Percentiles rank a stretch among this genome's conserved stretches.
These are phyloP conservation scores for Podaxis rugospora DNA, from an alignment of 768 basidiomycete genomes.

Conservation along the genomic window DNA sequence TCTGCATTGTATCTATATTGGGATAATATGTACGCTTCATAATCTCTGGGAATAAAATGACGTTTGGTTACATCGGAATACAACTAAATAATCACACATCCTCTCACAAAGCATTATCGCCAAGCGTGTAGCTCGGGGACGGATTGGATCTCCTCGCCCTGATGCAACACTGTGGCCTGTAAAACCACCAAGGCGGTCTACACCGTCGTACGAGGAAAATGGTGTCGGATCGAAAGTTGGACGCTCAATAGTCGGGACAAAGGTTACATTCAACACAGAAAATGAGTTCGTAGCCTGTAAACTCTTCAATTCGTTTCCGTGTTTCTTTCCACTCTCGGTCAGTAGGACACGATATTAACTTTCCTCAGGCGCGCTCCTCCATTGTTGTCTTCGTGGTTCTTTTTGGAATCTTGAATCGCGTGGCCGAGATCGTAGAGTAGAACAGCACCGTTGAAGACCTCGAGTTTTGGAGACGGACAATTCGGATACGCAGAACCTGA, in stretches of 20 bases:
- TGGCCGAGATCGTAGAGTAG: not conserved
- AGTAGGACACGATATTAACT: not conserved
- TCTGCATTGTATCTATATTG: no score
- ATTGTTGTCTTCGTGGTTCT: not conserved
- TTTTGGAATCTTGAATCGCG: not conserved
- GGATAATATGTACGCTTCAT: no score
- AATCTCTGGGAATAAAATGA: no score
- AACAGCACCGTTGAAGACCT: not conserved
- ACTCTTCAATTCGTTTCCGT: not conserved
- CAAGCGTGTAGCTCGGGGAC: no score
- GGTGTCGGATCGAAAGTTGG: not conserved
- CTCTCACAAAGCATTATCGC: no score
- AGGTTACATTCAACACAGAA: not conserved
- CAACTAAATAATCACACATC: no score
- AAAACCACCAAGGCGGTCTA: not conserved
- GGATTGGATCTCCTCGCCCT: no score
- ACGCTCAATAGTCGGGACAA: not conserved
- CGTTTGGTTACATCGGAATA: no score
- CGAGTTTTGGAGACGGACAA: constrained; percentile 1
- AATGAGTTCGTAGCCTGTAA: not conserved
- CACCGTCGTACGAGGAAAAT: not conserved
- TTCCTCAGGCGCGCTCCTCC: not conserved
- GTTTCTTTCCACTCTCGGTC: not conserved
- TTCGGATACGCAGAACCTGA: not conserved
- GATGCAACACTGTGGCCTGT: no score